These are phyloP conservation scores for Pleurotus platypus DNA, from an alignment of 768 basidiomycete species.

Conservation along the genomic window DNA sequence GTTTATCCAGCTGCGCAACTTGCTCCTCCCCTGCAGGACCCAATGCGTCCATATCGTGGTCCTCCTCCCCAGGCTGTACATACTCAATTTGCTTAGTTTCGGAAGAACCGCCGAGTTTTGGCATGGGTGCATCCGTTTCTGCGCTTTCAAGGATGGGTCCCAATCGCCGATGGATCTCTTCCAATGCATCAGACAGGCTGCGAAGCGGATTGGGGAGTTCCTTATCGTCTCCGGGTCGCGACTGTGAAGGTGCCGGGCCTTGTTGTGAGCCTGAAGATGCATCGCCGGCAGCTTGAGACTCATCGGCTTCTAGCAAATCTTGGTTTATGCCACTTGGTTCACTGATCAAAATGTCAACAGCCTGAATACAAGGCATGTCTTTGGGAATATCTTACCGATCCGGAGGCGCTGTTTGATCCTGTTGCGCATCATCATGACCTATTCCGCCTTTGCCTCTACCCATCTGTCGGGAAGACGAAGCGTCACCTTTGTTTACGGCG, in stretches of 20 bases:
- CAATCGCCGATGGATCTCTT: constrained; percentile 79
- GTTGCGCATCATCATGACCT: constrained; percentile 22
- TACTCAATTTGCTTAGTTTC: constrained; percentile 68
- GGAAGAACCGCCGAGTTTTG: constrained; percentile 33
- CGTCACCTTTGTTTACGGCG: background rate
- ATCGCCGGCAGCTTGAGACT: constrained; percentile 26
- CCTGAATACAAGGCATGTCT: background rate
- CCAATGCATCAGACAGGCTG: constrained; percentile 78
- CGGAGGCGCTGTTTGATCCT: constrained; percentile 25
- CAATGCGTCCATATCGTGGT: constrained; percentile 81
- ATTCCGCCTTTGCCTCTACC: constrained; percentile 18
- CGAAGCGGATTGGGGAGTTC: constrained; percentile 55
- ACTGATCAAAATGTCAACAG: background rate
- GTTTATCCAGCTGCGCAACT: constrained; percentile 74
- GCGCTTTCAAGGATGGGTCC: constrained; percentile 68
- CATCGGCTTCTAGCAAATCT: constrained; percentile 13
- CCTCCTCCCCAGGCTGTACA: constrained; percentile 61
- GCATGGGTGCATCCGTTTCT: constrained; percentile 24
- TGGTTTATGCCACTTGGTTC: background rate
- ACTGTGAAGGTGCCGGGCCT: constrained; percentile 35
- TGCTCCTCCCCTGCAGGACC: constrained; percentile 86
- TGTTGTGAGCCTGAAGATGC: constrained; percentile 41
- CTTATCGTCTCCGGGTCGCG: background rate
- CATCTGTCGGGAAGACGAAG: constrained; percentile 18
- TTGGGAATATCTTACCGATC: constrained; percentile 25